Evolutionary conservation across 129 eudicot species (phyloP).

Genomic region (Pittosporum tobira): DNA sequence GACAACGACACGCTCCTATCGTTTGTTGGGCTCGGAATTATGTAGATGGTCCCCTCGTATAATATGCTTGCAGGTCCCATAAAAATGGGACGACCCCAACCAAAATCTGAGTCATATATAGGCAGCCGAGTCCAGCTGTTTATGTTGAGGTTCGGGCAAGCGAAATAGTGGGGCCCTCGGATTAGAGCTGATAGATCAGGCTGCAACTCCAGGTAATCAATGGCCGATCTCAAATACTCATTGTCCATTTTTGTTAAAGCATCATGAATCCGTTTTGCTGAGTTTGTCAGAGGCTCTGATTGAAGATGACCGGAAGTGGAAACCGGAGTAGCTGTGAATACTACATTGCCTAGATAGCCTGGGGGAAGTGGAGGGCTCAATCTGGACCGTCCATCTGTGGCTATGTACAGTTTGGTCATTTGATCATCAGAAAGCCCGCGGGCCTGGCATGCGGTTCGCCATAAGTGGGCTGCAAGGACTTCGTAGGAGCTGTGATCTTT

Average conservation of each 20-base stretch:
- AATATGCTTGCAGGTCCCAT: slow-evolving; percentile 48
- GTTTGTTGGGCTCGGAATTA: slow-evolving; percentile 35
- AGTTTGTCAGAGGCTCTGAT: slow-evolving; percentile 26
- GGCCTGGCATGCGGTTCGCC: slow-evolving; percentile 56
- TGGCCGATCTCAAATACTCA: slow-evolving; percentile 48
- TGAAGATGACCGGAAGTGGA: slow-evolving; percentile 36
- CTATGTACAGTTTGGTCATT: slow-evolving; percentile 39
- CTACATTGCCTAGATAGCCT: slow-evolving; percentile 55
- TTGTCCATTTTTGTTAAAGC: slow-evolving; percentile 40
- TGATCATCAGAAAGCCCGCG: slow-evolving; percentile 50
- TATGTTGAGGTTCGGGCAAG: slow-evolving; percentile 51
- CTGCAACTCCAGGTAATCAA: slow-evolving; percentile 42
- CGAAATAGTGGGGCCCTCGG: slow-evolving; percentile 43
- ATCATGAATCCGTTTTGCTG: slow-evolving; percentile 38
- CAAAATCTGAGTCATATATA: slow-evolving; percentile 52
- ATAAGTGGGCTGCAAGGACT: slow-evolving; percentile 47
- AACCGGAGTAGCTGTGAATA: slow-evolving; percentile 38
- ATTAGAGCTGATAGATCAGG: slow-evolving; percentile 33
- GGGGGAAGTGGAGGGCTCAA: slow-evolving; percentile 44
- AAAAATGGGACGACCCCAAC: slow-evolving; percentile 56
- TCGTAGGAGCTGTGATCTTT: slow-evolving; percentile 35
- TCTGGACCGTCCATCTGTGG: slow-evolving; percentile 50
- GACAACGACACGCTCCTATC: slow-evolving; percentile 44
- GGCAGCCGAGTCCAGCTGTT: slow-evolving; percentile 56
- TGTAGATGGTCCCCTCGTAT: slow-evolving; percentile 43